Evolutionary conservation across 2,329 filamentous ascomycete genomes (phyloP).

Genomic region (Setomelanomma holmii): DNA sequence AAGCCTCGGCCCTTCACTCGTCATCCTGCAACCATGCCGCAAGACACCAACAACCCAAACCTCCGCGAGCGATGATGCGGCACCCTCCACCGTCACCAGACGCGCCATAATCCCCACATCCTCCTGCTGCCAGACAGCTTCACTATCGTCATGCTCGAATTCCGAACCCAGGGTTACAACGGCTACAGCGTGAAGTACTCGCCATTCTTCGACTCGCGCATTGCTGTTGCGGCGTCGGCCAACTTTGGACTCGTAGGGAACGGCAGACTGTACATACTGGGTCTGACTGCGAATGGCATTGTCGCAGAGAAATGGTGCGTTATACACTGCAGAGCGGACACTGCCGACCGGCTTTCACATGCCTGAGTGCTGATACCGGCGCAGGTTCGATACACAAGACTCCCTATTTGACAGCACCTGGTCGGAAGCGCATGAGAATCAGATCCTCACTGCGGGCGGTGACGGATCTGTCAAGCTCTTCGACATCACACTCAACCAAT

Average conservation of each 20-base stretch:
- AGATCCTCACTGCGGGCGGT: conserved; percentile 85
- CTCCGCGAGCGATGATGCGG: conserved; percentile 25
- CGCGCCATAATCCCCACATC: conserved; percentile 17
- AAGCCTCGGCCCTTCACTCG: conserved; percentile 32
- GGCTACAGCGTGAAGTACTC: conserved; percentile 98
- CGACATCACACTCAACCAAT: conserved; percentile 80
- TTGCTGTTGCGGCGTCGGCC: conserved; percentile 87
- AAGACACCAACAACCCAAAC: conserved; percentile 18
- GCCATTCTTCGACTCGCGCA: conserved; percentile 93
- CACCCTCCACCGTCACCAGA: conserved; percentile 4
- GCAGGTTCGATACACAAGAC: conserved; percentile 94
- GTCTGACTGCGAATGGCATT: conserved; percentile 82
- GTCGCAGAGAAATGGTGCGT: conserved; percentile 79
- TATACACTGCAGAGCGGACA: background rate
- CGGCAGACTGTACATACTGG: conserved; percentile 84
- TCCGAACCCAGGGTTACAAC: conserved; percentile 91
- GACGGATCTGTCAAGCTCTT: conserved; percentile 96
- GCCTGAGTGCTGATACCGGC: background rate
- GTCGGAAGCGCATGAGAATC: conserved; percentile 96
- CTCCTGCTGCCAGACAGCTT: background rate
- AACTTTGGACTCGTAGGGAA: conserved; percentile 99
- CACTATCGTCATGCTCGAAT: conserved; percentile 79
- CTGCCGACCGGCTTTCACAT: conserved; percentile 11
- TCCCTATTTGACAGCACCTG: conserved; percentile 93
- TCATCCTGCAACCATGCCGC: conserved; percentile 27